Percentiles rank a stretch among this genome's conserved stretches.
These are phyloP conservation scores for Talaromyces atroroseus DNA, from an alignment of 2,329 filamentous ascomycete species.

Conservation along the genomic window DNA sequence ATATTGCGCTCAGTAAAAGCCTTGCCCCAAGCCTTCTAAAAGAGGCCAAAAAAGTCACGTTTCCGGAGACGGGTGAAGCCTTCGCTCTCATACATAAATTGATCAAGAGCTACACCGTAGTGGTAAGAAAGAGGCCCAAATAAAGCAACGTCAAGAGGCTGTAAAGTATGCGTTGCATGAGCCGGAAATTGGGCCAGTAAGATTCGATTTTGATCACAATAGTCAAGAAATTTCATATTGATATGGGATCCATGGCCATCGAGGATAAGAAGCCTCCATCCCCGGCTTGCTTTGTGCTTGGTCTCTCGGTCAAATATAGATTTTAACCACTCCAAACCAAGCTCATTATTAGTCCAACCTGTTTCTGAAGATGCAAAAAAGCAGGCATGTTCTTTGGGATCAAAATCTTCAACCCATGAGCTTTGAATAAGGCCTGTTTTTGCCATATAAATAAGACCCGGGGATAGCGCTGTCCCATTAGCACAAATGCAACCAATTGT, in stretches of 20 bases:
- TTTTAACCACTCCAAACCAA: not conserved
- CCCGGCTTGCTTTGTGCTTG: not conserved
- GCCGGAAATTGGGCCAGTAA: not conserved
- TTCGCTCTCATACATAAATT: not conserved
- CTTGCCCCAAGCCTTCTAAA: not conserved
- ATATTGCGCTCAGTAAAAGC: no score
- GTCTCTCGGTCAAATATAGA: conserved; percentile 1
- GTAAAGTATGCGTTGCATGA: conserved; percentile 3
- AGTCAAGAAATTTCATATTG: not conserved
- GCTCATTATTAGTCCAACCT: conserved; percentile 1
- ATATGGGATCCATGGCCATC: not conserved
- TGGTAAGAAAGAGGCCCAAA: conserved; percentile 3
- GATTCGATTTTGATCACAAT: not conserved
- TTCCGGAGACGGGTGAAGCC: not conserved
- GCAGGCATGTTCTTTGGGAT: not conserved
- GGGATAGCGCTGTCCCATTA: conserved; percentile 11
- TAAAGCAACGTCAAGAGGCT: conserved; percentile 7
- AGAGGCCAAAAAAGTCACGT: not conserved
- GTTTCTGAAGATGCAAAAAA: not conserved
- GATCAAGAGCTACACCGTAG: not conserved
- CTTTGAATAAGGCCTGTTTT: conserved; percentile 16
- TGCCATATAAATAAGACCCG: conserved; percentile 18
- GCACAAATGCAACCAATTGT: no score
- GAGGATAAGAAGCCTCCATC: not conserved
- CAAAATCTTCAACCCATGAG: conserved; percentile 15